Percentiles rank a stretch among this genome's conserved stretches.
Conservation (phyloP, 192 early-diverging fungal species). For the Coemansia sp. region DNA sequence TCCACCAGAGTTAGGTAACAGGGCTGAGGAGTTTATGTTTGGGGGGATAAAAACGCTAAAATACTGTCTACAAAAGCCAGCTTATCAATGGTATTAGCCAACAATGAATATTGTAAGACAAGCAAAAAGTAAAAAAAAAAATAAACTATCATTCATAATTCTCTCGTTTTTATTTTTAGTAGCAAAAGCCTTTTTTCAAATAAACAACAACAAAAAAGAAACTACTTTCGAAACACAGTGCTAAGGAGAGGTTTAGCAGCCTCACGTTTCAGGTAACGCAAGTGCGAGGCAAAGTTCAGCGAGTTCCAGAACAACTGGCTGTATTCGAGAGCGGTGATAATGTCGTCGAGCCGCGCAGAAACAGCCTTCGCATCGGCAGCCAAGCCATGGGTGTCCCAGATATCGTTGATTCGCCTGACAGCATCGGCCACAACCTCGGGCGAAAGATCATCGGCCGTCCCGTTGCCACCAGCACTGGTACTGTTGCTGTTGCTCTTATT, state of each 20-base stretch:
- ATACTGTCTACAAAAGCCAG: too few relatives aligned
- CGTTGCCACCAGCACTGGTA: not conserved
- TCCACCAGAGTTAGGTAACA: too few relatives aligned
- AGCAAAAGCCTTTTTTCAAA: too few relatives aligned
- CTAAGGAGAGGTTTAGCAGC: slow-evolving; percentile 29
- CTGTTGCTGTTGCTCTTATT: not conserved
- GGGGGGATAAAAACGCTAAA: too few relatives aligned
- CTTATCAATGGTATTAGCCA: too few relatives aligned
- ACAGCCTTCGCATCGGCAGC: slow-evolving; percentile 21
- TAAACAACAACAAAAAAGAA: not conserved
- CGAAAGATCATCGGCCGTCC: not conserved
- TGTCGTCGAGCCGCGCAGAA: slow-evolving; percentile 29
- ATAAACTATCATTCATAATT: too few relatives aligned
- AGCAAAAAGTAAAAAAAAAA: not conserved
- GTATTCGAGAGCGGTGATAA: slow-evolving; percentile 45
- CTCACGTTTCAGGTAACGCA: slow-evolving; percentile 33
- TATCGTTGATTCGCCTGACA: slow-evolving; percentile 33
- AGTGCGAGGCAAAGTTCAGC: slow-evolving; percentile 49
- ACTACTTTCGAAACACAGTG: slow-evolving; percentile 31
- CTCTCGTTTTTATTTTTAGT: not conserved
- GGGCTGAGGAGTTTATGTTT: too few relatives aligned
- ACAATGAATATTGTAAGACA: too few relatives aligned
- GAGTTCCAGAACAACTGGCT: slow-evolving; percentile 50
- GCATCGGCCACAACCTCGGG: slow-evolving; percentile 22
- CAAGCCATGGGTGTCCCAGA: slow-evolving; percentile 28